Conservation (phyloP, 371 early-diverging fungal species). For the Actinomucor elegans region DNA sequence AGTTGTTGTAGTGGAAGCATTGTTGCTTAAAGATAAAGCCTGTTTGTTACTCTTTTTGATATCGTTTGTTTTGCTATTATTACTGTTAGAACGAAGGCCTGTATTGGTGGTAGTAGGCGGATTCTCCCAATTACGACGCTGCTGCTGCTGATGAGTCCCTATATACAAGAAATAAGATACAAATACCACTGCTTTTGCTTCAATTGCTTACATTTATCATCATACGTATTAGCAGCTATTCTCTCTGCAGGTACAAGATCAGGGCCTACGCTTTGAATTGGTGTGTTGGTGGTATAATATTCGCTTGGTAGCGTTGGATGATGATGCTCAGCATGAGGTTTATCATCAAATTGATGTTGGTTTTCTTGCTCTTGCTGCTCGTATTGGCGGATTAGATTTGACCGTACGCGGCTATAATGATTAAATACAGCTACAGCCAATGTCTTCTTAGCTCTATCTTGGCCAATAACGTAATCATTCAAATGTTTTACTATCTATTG, state of each 20-base stretch:
- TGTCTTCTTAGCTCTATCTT: conserved; percentile 78
- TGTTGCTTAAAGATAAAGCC: too few relatives aligned
- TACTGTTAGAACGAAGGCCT: not conserved
- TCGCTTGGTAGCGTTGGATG: conserved; percentile 15
- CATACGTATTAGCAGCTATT: conserved; percentile 9
- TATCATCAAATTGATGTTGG: conserved; percentile 8
- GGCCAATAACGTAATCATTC: conserved; percentile 87
- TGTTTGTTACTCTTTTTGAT: conserved; percentile 6
- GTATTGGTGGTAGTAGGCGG: conserved; percentile 13
- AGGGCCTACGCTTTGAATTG: conserved; percentile 8
- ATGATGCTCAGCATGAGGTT: conserved; percentile 17
- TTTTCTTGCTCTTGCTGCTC: conserved; percentile 15
- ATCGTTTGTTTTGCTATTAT: conserved; percentile 7
- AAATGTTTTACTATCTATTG: conserved; percentile 78
- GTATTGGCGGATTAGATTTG: conserved; percentile 52
- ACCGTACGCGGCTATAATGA: conserved; percentile 79
- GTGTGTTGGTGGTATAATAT: conserved; percentile 6
- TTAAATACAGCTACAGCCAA: conserved; percentile 85
- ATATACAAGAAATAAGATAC: too few relatives aligned
- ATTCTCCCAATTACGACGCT: conserved; percentile 27
- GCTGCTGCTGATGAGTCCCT: not conserved
- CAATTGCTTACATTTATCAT: not conserved
- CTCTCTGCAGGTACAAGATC: conserved; percentile 21
- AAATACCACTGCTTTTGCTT: conserved; percentile 2
- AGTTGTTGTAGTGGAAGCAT: not conserved